phyloP scores from a whole-genome alignment of 1,284 basidiomycete species.

The Rhodotorula sp. region DNA sequence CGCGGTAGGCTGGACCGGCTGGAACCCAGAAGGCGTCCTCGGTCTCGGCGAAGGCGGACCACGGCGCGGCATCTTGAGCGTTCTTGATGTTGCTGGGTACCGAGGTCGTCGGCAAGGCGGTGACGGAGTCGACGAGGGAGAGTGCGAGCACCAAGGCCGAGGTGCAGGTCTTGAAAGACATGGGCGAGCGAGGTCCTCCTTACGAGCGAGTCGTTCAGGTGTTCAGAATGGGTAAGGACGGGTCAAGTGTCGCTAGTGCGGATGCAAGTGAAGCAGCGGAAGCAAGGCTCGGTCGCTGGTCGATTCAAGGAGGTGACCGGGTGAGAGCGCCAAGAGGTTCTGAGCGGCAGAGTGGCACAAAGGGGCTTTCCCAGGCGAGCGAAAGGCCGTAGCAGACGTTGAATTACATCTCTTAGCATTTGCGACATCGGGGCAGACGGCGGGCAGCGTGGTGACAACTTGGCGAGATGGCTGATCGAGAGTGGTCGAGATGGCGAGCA shows the following conservation, averaged over 20 bases:
- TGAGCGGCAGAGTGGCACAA: too few relatives aligned
- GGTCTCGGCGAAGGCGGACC: background rate
- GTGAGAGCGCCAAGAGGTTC: too few relatives aligned
- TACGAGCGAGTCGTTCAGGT: background rate
- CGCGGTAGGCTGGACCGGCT: background rate
- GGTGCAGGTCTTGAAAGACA: background rate
- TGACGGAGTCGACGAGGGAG: slow-evolving; percentile 1
- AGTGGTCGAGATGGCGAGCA: background rate
- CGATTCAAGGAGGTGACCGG: background rate
- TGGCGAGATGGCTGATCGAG: slow-evolving; percentile 10
- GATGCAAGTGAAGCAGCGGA: background rate
- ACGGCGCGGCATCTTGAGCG: background rate
- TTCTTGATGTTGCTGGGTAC: slow-evolving; percentile 9
- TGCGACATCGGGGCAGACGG: background rate
- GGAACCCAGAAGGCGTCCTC: slow-evolving; percentile 14
- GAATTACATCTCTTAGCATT: too few relatives aligned
- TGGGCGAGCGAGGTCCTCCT: too few relatives aligned
- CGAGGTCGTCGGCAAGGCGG: slow-evolving; percentile 7
- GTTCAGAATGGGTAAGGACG: background rate
- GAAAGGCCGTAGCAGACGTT: too few relatives aligned
- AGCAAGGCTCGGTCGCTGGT: background rate
- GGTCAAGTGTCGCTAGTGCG: slow-evolving; percentile 6
- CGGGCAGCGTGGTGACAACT: background rate
- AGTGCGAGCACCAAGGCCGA: slow-evolving; percentile 1
- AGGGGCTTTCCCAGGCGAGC: too few relatives aligned